Percentiles rank a stretch among this genome's conserved stretches.
These are phyloP conservation scores for Moniliella sp. DNA, from an alignment of 1,284 basidiomycete genomes.

Conservation along the genomic window DNA sequence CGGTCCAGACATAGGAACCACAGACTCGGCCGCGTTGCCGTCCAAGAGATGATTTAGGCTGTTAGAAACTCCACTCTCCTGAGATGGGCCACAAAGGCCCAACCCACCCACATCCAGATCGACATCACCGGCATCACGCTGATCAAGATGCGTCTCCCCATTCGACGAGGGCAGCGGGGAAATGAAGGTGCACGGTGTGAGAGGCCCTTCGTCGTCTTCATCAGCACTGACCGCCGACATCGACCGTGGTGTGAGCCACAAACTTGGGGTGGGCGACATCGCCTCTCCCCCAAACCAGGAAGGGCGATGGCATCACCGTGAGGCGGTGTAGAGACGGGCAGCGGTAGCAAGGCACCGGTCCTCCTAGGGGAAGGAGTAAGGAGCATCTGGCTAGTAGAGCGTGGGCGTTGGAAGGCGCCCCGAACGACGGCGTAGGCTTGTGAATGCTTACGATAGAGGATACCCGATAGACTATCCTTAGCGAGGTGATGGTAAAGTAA, in stretches of 20 bases:
- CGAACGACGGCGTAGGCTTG: constrained; percentile 36
- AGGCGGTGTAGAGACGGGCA: no score
- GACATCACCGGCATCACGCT: no score
- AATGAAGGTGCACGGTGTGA: constrained; percentile 28
- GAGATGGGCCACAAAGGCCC: no score
- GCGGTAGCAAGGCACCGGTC: constrained; percentile 4
- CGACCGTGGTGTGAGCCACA: constrained; percentile 27
- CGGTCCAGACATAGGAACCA: no score
- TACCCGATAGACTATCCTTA: constrained; percentile 90
- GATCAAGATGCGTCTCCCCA: no score
- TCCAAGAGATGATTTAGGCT: no score
- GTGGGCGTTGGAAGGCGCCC: background rate
- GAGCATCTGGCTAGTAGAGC: constrained; percentile 3
- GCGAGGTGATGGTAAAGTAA: constrained; percentile 75
- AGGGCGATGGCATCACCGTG: no score
- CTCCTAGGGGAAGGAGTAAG: constrained; percentile 1
- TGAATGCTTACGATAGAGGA: constrained; percentile 81
- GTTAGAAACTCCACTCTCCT: no score
- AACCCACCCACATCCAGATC: no score
- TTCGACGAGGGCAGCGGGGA: no score
- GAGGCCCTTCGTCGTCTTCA: constrained; percentile 14
- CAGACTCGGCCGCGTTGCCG: no score
- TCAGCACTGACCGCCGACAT: constrained; percentile 5
- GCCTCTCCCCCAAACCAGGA: constrained; percentile 26
- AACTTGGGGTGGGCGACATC: constrained; percentile 15